A percentile compares a stretch with the other conserved stretches of the same genome.
phyloP scores from a whole-genome alignment of 257 asterid species.

The Fraxinus cuspidata region DNA sequence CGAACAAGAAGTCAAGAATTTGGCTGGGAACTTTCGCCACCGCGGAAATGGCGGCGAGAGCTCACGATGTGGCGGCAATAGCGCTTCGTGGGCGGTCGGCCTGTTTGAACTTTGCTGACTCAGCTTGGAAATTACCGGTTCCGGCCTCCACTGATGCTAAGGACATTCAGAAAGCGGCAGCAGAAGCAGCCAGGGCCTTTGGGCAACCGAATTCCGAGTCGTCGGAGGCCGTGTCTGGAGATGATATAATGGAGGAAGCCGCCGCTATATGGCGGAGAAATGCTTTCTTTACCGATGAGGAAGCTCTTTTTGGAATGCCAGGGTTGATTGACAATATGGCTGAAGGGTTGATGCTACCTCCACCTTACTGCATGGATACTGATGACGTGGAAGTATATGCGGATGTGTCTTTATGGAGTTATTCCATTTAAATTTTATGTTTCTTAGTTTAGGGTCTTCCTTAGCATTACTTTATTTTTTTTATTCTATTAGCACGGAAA shows the following conservation, averaged over 20 bases:
- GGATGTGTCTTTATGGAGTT: conserved; percentile 61
- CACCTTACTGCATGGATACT: conserved; percentile 30
- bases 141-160: too few relatives aligned
- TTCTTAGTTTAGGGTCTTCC: too few relatives aligned
- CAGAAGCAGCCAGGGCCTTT: too few relatives aligned
- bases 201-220: too few relatives aligned
- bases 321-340: conserved; percentile 46
- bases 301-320: conserved; percentile 45
- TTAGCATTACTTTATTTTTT: not conserved
- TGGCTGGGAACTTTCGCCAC: too few relatives aligned
- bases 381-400: conserved; percentile 33
- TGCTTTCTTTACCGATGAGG: conserved; percentile 47
- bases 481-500: conserved; percentile 12
- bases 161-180: too few relatives aligned
- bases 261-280: not conserved
- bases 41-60: too few relatives aligned
- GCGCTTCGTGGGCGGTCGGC: too few relatives aligned
- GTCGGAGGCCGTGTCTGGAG: not conserved
- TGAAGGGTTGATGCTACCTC: conserved; percentile 65
- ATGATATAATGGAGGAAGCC: conserved; percentile 10
- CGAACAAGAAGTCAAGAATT: too few relatives aligned
- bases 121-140: too few relatives aligned
- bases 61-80: too few relatives aligned
- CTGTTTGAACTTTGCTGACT: too few relatives aligned
- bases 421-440: conserved; percentile 13